Base-by-base conservation (phyloP, 495 filamentous ascomycete species). In the Penicillium coprophilum region DNA sequence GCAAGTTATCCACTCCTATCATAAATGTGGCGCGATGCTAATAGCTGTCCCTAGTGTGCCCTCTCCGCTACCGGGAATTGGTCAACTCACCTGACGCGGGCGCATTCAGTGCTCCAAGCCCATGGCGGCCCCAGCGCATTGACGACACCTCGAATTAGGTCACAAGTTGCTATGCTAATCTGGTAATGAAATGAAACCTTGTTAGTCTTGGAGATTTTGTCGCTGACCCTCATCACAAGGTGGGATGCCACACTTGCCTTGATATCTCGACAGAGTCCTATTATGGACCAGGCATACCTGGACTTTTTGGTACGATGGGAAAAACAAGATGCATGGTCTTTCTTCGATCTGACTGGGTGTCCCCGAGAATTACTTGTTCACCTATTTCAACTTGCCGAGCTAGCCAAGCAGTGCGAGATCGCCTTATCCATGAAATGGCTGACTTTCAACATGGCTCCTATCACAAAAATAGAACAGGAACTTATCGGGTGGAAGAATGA, bases 231-330 rank as follows among this genome's bases (percentile, higher is more conserved):
- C 17, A 7, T 13, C 8, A 20, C 19, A 28, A 69, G 68, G 68
- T 69, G 68, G 68, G 68, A 71, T 46, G 58, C 60, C 31, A 67
- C 61, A 21, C 55, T 68, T 11, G 59, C 60, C 46, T 46, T 71
- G 15, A 47, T 66, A 23, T 64, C 68, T 30, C 67, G 63, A 23
- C 63, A 61, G 31, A 55, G 54, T 10, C 54, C 63, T 34, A 50
- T 67, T 23, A 50, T 69, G 40, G 55, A 59, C 19, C 60, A 58
- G 28, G 41, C 41, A 8, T 64, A 64, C 39, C 47, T 66, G 10
- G 50, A 62, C 3, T 54, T 50, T 28, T 51, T 67, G 7, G 24
- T 59, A 12, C n/a, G 34, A 39, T 50, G 43, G 36, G 52, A 64
- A 12, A 52, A 56, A 30, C 40, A 64, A 11, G 47, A 59, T 20